These are phyloP conservation scores for Pythium brachiatum DNA, from an alignment of 352 stramenopile species.

Conservation along the genomic window DNA sequence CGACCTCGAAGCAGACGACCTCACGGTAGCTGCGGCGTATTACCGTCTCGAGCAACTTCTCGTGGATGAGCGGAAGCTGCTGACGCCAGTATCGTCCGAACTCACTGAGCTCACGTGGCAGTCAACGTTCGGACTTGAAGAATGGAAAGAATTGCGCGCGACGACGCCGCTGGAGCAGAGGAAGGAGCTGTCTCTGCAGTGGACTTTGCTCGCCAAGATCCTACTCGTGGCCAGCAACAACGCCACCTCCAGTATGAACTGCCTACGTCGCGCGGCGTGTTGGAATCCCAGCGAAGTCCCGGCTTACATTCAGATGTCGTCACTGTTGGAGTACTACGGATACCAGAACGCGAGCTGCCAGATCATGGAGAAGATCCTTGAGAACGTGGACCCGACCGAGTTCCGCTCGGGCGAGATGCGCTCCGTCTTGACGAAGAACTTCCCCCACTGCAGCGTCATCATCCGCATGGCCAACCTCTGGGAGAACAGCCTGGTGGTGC, in stretches of 20 bases:
- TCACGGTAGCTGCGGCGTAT: background rate
- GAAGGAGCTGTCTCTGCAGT: constrained; percentile 16
- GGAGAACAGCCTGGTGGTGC: constrained; percentile 20
- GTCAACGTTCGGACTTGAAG: background rate
- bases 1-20: background rate
- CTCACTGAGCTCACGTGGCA: constrained; percentile 24
- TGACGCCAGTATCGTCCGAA: background rate
- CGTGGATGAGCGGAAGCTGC: constrained; percentile 15
- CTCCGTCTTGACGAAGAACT: constrained; percentile 22
- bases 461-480: constrained; percentile 27
- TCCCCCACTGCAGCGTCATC: constrained; percentile 29
- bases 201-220: constrained; percentile 22
- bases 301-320: constrained; percentile 24
- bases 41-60: constrained; percentile 9
- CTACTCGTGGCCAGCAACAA: constrained; percentile 14
- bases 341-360: constrained; percentile 27
- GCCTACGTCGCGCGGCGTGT: constrained; percentile 26
- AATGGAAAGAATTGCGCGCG: background rate
- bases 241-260: constrained; percentile 22
- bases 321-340: constrained; percentile 13
- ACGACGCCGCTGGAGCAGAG: background rate
- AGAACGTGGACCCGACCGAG: constrained; percentile 18
- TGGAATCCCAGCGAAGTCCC: constrained; percentile 28
- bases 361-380: constrained; percentile 29
- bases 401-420: constrained; percentile 15